These are phyloP conservation scores for Verticillium nubilum DNA, from an alignment of 2,329 filamentous ascomycete genomes.

Conservation along the genomic window DNA sequence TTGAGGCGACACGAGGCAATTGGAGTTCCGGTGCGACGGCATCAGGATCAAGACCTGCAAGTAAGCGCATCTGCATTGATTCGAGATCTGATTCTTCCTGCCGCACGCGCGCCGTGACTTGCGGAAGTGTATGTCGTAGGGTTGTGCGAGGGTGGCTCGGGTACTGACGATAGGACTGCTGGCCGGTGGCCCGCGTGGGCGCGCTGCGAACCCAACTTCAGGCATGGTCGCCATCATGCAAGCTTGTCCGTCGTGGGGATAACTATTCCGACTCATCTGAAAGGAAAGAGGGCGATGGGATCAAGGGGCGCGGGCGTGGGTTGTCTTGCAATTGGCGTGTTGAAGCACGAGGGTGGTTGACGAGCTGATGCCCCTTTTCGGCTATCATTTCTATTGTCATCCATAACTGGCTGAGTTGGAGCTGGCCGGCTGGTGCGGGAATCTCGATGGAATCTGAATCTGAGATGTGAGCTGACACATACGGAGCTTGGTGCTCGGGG, in stretches of 20 bases:
- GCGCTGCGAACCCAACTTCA: no score
- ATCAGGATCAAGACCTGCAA: constrained; percentile 11
- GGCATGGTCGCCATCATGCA: no score
- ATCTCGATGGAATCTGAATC: background rate
- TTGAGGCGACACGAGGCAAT: background rate
- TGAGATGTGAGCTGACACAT: background rate
- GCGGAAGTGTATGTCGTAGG: background rate
- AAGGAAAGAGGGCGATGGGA: background rate
- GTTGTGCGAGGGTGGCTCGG: background rate
- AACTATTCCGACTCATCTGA: no score
- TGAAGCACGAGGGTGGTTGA: background rate
- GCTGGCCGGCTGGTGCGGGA: background rate
- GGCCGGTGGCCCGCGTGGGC: no score
- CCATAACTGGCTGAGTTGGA: background rate
- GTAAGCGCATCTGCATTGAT: constrained; percentile 17
- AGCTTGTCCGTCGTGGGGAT: no score
- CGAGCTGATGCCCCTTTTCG: background rate
- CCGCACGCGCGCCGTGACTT: background rate
- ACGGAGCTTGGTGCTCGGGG: background rate
- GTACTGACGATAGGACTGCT: background rate
- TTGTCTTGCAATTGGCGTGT: background rate
- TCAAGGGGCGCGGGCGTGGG: background rate
- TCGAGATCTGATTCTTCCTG: constrained; percentile 17
- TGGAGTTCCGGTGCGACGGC: constrained; percentile 6
- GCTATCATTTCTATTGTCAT: background rate